These are phyloP conservation scores for Pseudogymnoascus sp. DNA, from an alignment of 2,329 filamentous ascomycete species.

Conservation along the genomic window DNA sequence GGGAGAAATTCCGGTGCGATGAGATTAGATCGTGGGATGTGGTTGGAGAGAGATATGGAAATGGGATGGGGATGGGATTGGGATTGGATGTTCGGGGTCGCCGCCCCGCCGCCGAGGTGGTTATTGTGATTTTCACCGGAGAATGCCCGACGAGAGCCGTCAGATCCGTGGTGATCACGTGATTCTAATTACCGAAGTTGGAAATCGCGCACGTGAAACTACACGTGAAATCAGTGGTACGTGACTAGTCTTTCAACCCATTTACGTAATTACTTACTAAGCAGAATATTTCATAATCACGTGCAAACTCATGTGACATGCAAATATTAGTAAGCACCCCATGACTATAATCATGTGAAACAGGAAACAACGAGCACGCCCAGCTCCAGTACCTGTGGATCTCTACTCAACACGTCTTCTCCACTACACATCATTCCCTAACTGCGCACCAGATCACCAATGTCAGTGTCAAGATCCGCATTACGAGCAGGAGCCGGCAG, in stretches of 20 bases:
- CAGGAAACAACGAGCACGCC: not conserved
- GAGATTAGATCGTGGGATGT: not conserved
- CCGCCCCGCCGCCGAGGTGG: not conserved
- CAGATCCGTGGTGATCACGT: not conserved
- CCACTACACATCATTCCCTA: constrained; percentile 1
- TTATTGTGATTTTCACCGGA: not conserved
- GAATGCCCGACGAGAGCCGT: not conserved
- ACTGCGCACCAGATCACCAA: not conserved
- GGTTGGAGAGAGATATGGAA: not conserved
- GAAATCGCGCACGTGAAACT: not conserved
- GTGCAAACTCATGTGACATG: not conserved
- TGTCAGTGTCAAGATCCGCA: not conserved
- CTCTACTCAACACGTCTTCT: not conserved
- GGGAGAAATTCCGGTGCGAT: not conserved
- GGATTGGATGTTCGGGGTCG: not conserved
- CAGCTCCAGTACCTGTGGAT: not conserved
- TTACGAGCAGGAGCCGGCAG: not conserved
- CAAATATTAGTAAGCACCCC: not conserved
- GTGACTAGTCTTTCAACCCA: no score
- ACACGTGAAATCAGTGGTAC: not conserved
- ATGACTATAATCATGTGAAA: not conserved
- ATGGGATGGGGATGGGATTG: no score
- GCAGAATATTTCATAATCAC: not conserved
- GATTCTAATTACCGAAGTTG: not conserved
- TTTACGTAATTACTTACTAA: not conserved